Percentiles rank a stretch among this genome's conserved stretches.
Conservation (phyloP, 2,329 filamentous ascomycete species). For the Talaromyces atroroseus region DNA sequence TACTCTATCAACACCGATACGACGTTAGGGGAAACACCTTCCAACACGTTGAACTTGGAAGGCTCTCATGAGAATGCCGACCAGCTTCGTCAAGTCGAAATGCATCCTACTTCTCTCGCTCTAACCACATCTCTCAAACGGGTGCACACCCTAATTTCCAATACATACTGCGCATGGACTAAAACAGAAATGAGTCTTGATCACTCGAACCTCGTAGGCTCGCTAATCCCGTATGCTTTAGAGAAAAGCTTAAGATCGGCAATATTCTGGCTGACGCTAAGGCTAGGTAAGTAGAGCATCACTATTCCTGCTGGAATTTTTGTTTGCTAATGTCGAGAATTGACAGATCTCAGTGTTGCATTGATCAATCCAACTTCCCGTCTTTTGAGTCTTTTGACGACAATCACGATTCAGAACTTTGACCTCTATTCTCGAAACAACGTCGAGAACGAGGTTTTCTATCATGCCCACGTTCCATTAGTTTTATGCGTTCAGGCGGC, state of each 20-base stretch:
- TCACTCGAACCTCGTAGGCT: neutral
- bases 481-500: slow-evolving; percentile 24
- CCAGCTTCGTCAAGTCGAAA: neutral
- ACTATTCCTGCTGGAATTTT: neutral
- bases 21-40: too few species aligned
- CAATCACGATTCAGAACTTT: neutral
- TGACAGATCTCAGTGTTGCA: neutral
- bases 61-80: neutral
- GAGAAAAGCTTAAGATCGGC: slow-evolving; percentile 18
- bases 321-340: neutral
- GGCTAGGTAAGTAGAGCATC: slow-evolving; percentile 21
- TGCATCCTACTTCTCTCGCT: neutral
- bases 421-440: neutral
- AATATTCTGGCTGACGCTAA: slow-evolving; percentile 25
- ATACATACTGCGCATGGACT: neutral
- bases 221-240: neutral
- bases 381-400: neutral
- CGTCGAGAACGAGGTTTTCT: slow-evolving; percentile 11
- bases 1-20: too few species aligned
- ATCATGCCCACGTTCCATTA: slow-evolving; percentile 21
- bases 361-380: neutral
- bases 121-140: neutral
- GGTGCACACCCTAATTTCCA: neutral
- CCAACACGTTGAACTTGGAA: too few species aligned
- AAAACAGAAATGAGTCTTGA: neutral